Evolutionary conservation across 345 rosid species (phyloP), one percentile per base, ranked within the genome.

Genomic region (Trapa incisa): DNA sequence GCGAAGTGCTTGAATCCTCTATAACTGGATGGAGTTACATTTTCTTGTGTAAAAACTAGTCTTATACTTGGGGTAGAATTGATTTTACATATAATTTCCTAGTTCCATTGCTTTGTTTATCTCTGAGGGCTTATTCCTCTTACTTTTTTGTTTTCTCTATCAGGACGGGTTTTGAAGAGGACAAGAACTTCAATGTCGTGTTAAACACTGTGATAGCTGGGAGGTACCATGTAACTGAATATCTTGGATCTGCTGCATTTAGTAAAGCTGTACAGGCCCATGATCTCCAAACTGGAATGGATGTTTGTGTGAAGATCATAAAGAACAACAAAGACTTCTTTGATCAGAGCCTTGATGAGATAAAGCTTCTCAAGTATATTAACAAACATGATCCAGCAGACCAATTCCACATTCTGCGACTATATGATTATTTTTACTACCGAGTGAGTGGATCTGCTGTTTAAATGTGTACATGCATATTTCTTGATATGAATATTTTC

Each of bases 121-220:
- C 54, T 65, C n/a, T 32, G 32, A 45, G 56, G 68, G 57, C 62
- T 37, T 50, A 47, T 42, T 65, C 36, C 42, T 65, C 17, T 33
- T 53, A 53, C 47, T 54, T 73, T 47, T 65, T 22, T 72, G 68
- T 65, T 56, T 71, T 70, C 37, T 68, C 63, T 58, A 32, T 77
- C 94, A 95, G 99, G 79, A 95, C 99, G 78, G 99, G 99, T 74
- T 95, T 95, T 73, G 97, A 95, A 85, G 99, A 95, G 84, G 99
- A 95, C 81, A 91, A 95, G 83, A 95, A 95, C 77, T 95, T 95
- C 69, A 89, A 91, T 70, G 99, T 91, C 71, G 92, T 95, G 71
- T 68, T 95, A 66, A 95, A 95, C 76, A 91, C 97, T 52, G 96
- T 95, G 36, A 78, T 95, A 57, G 97, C 99, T 73, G 97, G 99